A percentile compares a stretch with the other conserved stretches of the same genome.
Evolutionary conservation across 495 filamentous ascomycete genomes (phyloP).

Genomic region (Aspergillus mulundensis): DNA sequence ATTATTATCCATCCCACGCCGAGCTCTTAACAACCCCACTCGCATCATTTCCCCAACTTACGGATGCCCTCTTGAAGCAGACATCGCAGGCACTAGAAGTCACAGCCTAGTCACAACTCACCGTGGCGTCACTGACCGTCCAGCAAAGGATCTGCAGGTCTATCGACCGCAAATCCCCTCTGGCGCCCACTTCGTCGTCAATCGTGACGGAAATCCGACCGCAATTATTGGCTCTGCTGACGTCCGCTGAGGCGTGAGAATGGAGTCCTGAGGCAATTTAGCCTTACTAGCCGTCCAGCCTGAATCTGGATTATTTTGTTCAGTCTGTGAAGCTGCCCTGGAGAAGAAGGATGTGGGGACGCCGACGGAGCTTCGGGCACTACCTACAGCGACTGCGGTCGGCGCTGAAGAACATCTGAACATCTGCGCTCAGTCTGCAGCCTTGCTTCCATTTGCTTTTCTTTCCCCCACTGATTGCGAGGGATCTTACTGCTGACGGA

Average conservation of each 20-base stretch:
- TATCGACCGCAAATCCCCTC: conserved; percentile 3
- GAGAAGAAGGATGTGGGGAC: conserved; percentile 6
- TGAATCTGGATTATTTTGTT: not conserved
- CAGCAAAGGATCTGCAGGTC: conserved; percentile 3
- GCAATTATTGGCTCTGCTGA: not conserved
- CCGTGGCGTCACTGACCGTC: not conserved
- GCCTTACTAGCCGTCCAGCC: not conserved
- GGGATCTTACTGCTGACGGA: not conserved
- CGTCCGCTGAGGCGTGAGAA: not conserved
- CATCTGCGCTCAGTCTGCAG: conserved; percentile 1
- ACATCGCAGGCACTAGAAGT: not conserved
- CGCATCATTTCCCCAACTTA: not conserved
- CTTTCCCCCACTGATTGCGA: not conserved
- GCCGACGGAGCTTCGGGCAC: conserved; percentile 2
- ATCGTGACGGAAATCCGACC: not conserved
- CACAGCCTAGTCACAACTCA: not conserved
- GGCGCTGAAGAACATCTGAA: conserved; percentile 21
- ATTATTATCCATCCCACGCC: conserved; percentile 2
- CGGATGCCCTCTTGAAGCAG: not conserved
- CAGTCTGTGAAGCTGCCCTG: not conserved
- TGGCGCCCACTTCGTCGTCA: conserved; percentile 1
- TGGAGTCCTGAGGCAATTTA: not conserved
- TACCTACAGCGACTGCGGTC: conserved; percentile 13
- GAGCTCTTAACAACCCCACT: conserved; percentile 1
- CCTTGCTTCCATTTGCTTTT: not conserved